Percentiles rank a stretch among this genome's conserved stretches.
Conservation (phyloP, 352 stramenopile genomes). For the Achlya hypogyna region DNA sequence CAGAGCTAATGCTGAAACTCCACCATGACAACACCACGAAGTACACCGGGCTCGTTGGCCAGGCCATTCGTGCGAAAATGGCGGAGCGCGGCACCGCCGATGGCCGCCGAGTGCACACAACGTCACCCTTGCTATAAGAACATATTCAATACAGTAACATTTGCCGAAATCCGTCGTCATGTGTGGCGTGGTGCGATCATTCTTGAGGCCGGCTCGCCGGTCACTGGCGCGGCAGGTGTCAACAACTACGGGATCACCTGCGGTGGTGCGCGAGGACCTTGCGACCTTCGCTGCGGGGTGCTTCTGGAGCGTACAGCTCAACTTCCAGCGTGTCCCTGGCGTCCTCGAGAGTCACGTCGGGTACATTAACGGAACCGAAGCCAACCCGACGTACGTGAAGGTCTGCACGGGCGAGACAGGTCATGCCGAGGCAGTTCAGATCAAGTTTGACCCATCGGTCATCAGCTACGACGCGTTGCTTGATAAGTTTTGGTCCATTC, state of each 20-base stretch:
- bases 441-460: conserved; percentile 85
- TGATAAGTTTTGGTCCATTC: conserved; percentile 75
- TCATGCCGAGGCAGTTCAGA: conserved; percentile 90
- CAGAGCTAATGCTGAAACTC: neutral
- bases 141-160: neutral
- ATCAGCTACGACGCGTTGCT: conserved; percentile 76
- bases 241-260: neutral
- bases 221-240: neutral
- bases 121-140: neutral
- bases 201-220: neutral
- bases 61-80: neutral
- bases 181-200: neutral
- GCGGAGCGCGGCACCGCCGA: neutral
- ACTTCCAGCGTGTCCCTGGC: conserved; percentile 90
- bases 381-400: conserved; percentile 92
- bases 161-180: neutral
- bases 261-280: conserved; percentile 20
- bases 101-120: neutral
- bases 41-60: neutral
- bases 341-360: conserved; percentile 87
- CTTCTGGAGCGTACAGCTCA: conserved; percentile 97
- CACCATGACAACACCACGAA: neutral
- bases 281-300: conserved; percentile 95
- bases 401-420: conserved; percentile 89
- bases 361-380: conserved; percentile 61